phyloP scores from a whole-genome alignment of 768 basidiomycete genomes.

The Chalciporus chontae region DNA sequence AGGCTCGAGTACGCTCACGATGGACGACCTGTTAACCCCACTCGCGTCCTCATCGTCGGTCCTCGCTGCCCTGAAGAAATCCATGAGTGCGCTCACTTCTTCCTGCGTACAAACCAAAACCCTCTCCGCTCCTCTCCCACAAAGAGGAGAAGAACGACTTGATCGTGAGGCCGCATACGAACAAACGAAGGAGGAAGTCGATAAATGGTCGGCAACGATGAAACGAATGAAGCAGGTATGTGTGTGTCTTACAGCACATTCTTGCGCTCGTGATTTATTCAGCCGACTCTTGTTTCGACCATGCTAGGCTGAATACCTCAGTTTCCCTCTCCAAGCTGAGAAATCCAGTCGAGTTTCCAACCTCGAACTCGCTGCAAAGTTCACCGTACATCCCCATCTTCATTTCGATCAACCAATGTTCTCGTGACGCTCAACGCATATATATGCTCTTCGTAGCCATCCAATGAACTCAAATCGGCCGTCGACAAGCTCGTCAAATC shows the following conservation, averaged over 20 bases:
- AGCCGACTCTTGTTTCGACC: slow-evolving; percentile 1
- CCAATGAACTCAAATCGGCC: slow-evolving; percentile 79
- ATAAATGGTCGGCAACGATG: slow-evolving; percentile 93
- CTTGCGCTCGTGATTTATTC: neutral
- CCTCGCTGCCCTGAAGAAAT: slow-evolving; percentile 64
- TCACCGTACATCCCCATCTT: slow-evolving; percentile 67
- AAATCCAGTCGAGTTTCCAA: slow-evolving; percentile 57
- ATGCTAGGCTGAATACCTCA: slow-evolving; percentile 76
- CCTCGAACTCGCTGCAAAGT: slow-evolving; percentile 75
- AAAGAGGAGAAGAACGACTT: slow-evolving; percentile 81
- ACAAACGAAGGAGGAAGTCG: slow-evolving; percentile 85
- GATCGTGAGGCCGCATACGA: slow-evolving; percentile 95
- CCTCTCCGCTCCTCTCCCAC: slow-evolving; percentile 80
- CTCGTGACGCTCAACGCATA: neutral
- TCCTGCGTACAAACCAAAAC: slow-evolving; percentile 54
- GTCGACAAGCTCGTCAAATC: slow-evolving; percentile 77
- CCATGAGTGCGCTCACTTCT: slow-evolving; percentile 59
- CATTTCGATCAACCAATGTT: neutral
- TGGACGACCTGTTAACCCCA: slow-evolving; percentile 76
- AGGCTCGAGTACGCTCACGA: slow-evolving; percentile 54
- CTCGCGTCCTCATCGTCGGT: slow-evolving; percentile 57
- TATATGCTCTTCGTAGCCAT: slow-evolving; percentile 48
- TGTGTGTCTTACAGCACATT: neutral
- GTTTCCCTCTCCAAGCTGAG: slow-evolving; percentile 77
- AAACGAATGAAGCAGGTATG: slow-evolving; percentile 83